phyloP scores from a whole-genome alignment of 192 early-diverging fungal genomes.

The Coemansia sp. region DNA sequence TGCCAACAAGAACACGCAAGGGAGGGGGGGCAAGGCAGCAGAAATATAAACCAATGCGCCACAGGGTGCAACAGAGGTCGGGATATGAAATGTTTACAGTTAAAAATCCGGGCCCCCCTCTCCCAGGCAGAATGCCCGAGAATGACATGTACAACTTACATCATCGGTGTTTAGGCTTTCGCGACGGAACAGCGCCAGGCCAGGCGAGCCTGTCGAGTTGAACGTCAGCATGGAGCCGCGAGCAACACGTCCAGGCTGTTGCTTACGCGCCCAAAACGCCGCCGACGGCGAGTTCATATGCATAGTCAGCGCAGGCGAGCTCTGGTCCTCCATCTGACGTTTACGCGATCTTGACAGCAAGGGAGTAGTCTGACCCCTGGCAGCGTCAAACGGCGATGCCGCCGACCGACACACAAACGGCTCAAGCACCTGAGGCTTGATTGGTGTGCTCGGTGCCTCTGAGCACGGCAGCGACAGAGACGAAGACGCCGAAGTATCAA shows the following conservation, averaged over 20 bases:
- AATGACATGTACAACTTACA: conserved; percentile 19
- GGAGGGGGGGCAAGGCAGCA: not conserved
- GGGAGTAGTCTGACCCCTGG: conserved; percentile 16
- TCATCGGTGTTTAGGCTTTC: conserved; percentile 32
- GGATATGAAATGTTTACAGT: conserved; percentile 9
- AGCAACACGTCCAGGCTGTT: not conserved
- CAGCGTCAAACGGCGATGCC: conserved; percentile 6
- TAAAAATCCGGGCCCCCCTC: not conserved
- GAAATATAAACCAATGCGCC: conserved; percentile 3
- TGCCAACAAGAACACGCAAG: not conserved
- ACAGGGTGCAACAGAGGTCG: not conserved
- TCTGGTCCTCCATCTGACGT: conserved; percentile 26
- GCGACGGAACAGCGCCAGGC: conserved; percentile 17
- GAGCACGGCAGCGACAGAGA: not conserved
- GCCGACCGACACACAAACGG: conserved; percentile 16
- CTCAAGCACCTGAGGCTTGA: conserved; percentile 15
- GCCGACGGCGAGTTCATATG: conserved; percentile 21
- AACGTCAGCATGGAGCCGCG: conserved; percentile 18
- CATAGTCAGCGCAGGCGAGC: conserved; percentile 16
- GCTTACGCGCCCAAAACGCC: conserved; percentile 22
- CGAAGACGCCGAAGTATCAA: conserved; percentile 10
- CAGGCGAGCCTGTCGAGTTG: conserved; percentile 6
- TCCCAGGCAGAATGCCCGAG: not conserved
- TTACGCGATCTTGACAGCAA: conserved; percentile 28
- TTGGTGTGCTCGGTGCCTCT: not conserved